Percentiles rank a stretch among this genome's conserved stretches.
These are phyloP conservation scores for Linderniella brevidens DNA, from an alignment of 257 asterid genomes.

Conservation along the genomic window DNA sequence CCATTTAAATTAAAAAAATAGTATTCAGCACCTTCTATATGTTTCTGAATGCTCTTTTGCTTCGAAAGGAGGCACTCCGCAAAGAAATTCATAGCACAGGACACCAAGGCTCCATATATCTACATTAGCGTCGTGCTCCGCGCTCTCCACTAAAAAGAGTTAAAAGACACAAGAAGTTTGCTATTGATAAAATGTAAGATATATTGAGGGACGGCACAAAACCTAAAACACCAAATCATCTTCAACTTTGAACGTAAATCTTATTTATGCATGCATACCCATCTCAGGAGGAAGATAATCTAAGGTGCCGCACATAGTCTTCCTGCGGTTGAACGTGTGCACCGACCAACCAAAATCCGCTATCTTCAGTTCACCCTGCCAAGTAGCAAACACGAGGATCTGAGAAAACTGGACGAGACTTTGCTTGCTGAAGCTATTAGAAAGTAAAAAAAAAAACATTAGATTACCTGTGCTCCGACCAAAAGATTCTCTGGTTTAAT, in stretches of 20 bases:
- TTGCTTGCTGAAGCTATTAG: too few relatives aligned
- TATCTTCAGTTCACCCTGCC: slow-evolving; percentile 85
- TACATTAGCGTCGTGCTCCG: slow-evolving; percentile 63
- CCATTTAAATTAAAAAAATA: background rate
- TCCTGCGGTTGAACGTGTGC: slow-evolving; percentile 86
- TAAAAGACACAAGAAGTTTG: background rate
- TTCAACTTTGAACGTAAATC: background rate
- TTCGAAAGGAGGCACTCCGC: slow-evolving; percentile 91
- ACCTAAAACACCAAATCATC: too few relatives aligned
- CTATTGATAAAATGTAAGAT: background rate
- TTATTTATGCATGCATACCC: slow-evolving; percentile 30
- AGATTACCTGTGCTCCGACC: slow-evolving; percentile 75
- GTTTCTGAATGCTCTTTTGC: slow-evolving; percentile 94
- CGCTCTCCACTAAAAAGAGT: slow-evolving; percentile 49
- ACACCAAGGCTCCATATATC: slow-evolving; percentile 77
- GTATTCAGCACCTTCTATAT: slow-evolving; percentile 50
- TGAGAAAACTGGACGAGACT: background rate
- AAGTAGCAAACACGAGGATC: slow-evolving; percentile 12
- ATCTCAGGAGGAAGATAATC: slow-evolving; percentile 98
- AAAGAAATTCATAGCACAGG: slow-evolving; percentile 76
- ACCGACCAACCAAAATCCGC: slow-evolving; percentile 99
- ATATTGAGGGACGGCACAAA: too few relatives aligned
- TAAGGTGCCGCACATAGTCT: slow-evolving; percentile 94
- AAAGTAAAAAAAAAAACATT: background rate
- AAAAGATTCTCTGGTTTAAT: slow-evolving; percentile 94